These are phyloP conservation scores for Pyrrhoderma noxium DNA, from an alignment of 1,284 basidiomycete species.

Conservation along the genomic window DNA sequence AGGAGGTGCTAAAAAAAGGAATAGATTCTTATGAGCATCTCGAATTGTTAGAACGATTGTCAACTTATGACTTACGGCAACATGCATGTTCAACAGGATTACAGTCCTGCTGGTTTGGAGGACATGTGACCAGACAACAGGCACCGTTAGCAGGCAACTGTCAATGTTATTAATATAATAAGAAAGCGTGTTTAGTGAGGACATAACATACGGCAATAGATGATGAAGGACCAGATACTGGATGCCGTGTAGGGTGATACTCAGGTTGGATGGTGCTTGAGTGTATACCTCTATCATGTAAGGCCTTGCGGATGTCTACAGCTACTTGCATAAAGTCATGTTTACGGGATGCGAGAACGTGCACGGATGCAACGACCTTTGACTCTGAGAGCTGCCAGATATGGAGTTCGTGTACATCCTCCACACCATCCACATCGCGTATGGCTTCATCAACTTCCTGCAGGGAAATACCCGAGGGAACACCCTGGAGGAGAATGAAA, in stretches of 20 bases:
- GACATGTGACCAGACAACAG: conserved; percentile 38
- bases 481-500: conserved; percentile 95
- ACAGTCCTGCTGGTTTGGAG: conserved; percentile 55
- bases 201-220: conserved; percentile 33
- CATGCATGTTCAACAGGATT: conserved; percentile 66
- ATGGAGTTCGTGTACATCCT: conserved; percentile 92
- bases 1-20: conserved; percentile 38
- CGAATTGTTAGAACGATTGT: neutral
- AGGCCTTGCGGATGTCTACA: conserved; percentile 69
- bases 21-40: neutral
- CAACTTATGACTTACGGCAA: conserved; percentile 55
- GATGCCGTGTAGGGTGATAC: conserved; percentile 41
- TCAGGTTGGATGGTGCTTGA: conserved; percentile 88
- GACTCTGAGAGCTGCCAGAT: conserved; percentile 91
- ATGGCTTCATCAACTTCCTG: conserved; percentile 82
- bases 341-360: conserved; percentile 77
- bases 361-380: conserved; percentile 93
- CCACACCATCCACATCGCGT: conserved; percentile 75
- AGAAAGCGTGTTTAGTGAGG: neutral
- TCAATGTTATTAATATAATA: neutral
- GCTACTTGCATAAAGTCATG: conserved; percentile 91
- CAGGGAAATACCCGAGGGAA: conserved; percentile 84
- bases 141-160: conserved; percentile 26
- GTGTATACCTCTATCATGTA: conserved; percentile 93
- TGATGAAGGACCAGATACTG: conserved; percentile 29